phyloP scores from a whole-genome alignment of 106 monocot species.

The Allium sativum region DNA sequence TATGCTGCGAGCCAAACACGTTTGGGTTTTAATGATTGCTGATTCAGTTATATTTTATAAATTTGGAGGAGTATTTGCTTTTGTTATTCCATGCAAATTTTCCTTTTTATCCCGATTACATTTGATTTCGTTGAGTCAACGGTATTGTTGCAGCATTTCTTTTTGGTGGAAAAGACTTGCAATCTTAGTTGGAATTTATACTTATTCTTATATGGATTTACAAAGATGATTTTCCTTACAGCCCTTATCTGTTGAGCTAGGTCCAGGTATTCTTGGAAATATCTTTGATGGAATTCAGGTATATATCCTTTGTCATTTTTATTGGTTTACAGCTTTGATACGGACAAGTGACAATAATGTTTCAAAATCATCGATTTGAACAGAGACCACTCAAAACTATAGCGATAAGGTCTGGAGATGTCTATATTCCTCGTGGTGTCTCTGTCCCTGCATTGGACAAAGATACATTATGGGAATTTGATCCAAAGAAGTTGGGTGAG shows the following conservation, averaged over 20 bases:
- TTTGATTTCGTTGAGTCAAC: background rate
- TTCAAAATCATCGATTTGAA: background rate
- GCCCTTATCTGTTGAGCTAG: constrained; percentile 98
- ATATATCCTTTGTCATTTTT: background rate
- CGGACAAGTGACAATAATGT: background rate
- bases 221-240: constrained; percentile 14
- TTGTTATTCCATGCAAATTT: background rate
- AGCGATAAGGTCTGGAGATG: constrained; percentile 92
- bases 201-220: no score
- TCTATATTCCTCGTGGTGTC: constrained; percentile 99
- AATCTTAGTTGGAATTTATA: no score
- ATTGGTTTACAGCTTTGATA: background rate
- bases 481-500: constrained; percentile 80
- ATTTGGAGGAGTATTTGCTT: background rate
- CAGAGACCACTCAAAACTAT: constrained; percentile 96
- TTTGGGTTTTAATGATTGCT: no score
- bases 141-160: background rate
- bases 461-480: constrained; percentile 86
- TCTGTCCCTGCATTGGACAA: constrained; percentile 97
- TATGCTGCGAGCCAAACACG: no score
- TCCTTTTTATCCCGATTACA: background rate
- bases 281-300: constrained; percentile 99
- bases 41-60: background rate
- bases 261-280: constrained; percentile 98
- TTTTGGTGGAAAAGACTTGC: background rate